Evolutionary conservation across 148 eudicot species (phyloP), one percentile per base, ranked within the genome.

Genomic region (Pouteria glomerata): DNA sequence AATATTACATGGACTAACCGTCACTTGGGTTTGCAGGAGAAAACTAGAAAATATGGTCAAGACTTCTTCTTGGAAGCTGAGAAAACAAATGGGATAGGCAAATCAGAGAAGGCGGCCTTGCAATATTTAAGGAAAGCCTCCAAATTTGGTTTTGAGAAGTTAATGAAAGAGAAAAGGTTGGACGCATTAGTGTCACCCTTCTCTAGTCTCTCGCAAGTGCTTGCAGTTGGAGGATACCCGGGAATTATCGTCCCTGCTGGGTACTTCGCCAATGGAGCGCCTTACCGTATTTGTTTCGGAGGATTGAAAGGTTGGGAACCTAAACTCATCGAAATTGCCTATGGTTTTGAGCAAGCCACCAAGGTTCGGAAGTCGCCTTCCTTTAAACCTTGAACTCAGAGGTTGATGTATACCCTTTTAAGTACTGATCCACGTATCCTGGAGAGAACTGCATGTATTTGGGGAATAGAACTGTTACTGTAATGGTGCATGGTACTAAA

Each of bases 341-440:
- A 29, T 42, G 26, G 65, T 5, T 70, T 70, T 29, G 73, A 70
- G 55, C 64, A 57, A 18, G 65, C 65, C 27, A 26, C 73, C 29
- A 70, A 57, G 42, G 6, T 57, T 35, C 57, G 73, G 65, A 70
- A 42, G 55, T 65, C 64, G 8, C 73, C 65, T 26, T 70, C 61
- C 1, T 34, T 69, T 15, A 69, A 69, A 53, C 61, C 47, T 52
- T 55, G 5, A 45, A 66, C 1, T 4, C 7, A 1, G 4, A 60
- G 11, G 26, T 3, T 8, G 2, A 2, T 0, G 8, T 18, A 35
- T 8, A 6, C 6, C 19, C 7, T 61, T 34, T 61, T 39, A 35
- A 33, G 44, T 61, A 61, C 10, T 33, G 41, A 42, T 16, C 7
- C 42, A 35, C 6, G 2, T 16, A 58, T n/a, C n/a, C n/a, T n/a